These are phyloP conservation scores for Backusella mclennaniae DNA, from an alignment of 192 early-diverging fungal species.

Conservation along the genomic window DNA sequence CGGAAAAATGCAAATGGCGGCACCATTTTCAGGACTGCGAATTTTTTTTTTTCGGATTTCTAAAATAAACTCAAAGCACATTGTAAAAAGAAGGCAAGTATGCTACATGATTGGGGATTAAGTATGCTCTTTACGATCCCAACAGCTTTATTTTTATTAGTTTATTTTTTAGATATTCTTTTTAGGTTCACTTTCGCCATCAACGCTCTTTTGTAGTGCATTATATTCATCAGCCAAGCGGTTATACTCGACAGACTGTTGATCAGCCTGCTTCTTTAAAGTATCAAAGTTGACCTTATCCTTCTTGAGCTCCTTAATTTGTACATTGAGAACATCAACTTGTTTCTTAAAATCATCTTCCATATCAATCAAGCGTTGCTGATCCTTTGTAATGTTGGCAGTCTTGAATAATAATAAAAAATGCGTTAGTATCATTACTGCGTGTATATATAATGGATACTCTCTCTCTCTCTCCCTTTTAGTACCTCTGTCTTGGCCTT, in stretches of 20 bases:
- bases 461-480: too few species aligned
- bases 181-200: slow-evolving; percentile 22
- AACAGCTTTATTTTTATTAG: neutral
- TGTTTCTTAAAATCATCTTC: slow-evolving; percentile 26
- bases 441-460: neutral
- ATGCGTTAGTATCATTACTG: neutral
- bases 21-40: neutral
- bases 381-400: slow-evolving; percentile 15
- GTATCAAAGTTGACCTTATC: slow-evolving; percentile 33
- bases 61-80: neutral
- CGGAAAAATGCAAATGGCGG: neutral
- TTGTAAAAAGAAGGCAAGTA: too few species aligned
- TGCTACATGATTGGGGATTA: too few species aligned
- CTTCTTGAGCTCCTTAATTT: slow-evolving; percentile 28
- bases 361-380: slow-evolving; percentile 29
- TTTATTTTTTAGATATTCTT: slow-evolving; percentile 31
- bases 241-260: slow-evolving; percentile 28
- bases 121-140: too few species aligned
- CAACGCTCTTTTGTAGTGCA: slow-evolving; percentile 10
- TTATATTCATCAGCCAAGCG: slow-evolving; percentile 31
- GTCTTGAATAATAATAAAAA: neutral
- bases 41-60: neutral
- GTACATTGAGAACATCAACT: slow-evolving; percentile 1
- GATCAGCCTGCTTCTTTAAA: slow-evolving; percentile 30
- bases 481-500: slow-evolving; percentile 21